Percentiles rank a stretch among this genome's conserved stretches.
Conservation (phyloP, 140 eudicot genomes). For the Bidens hawaiensis region DNA sequence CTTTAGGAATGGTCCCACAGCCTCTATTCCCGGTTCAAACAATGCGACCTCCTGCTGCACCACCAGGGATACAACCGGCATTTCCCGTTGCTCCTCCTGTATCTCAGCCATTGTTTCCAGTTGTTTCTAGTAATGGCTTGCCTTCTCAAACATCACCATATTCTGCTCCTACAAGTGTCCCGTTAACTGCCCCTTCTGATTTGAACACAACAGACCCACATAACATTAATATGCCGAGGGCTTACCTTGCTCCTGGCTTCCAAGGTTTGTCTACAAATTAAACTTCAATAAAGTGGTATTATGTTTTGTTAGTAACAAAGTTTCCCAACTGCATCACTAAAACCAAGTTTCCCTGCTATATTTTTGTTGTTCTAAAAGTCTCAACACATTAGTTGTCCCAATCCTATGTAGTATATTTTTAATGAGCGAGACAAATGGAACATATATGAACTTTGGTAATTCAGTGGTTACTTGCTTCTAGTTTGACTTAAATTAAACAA, state of each 20-base stretch:
- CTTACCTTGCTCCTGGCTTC: slow-evolving; percentile 40
- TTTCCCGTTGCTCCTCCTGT: slow-evolving; percentile 58
- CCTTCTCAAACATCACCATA: slow-evolving; percentile 51
- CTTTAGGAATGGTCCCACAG: slow-evolving; percentile 57
- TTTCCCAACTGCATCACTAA: too few relatives aligned
- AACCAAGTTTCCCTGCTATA: too few relatives aligned
- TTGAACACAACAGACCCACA: not conserved
- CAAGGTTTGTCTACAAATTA: slow-evolving; percentile 31
- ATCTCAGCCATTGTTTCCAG: slow-evolving; percentile 92
- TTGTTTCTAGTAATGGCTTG: slow-evolving; percentile 47
- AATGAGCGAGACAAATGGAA: too few relatives aligned
- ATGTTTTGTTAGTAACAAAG: too few relatives aligned
- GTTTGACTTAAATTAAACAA: too few relatives aligned
- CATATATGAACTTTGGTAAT: too few relatives aligned
- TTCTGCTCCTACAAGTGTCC: slow-evolving; percentile 51
- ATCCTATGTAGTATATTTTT: too few relatives aligned
- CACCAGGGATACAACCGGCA: slow-evolving; percentile 59
- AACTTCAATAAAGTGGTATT: not conserved
- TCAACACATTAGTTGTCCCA: too few relatives aligned
- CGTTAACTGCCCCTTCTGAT: slow-evolving; percentile 45
- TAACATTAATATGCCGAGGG: slow-evolving; percentile 29
- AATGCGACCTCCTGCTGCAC: slow-evolving; percentile 42
- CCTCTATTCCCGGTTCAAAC: slow-evolving; percentile 88
- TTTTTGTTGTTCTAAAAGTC: too few relatives aligned
- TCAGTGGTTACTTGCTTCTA: too few relatives aligned